Percentiles rank a stretch among this genome's conserved stretches.
phyloP scores from a whole-genome alignment of 1,284 basidiomycete genomes.

The Flammula alnicola region DNA sequence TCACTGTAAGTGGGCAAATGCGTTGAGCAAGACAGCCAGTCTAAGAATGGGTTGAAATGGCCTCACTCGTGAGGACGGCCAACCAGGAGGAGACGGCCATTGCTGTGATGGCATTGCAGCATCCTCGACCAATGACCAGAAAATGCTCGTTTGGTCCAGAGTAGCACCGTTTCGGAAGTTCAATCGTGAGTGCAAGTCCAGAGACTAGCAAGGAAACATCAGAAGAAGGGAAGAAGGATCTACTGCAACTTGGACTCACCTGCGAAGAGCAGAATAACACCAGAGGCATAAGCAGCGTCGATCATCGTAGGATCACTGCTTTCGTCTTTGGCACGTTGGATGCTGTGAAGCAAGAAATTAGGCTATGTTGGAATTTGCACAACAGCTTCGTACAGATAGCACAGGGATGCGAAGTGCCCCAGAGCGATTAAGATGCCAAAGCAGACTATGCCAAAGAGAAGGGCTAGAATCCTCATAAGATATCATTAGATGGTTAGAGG shows the following conservation, averaged over 20 bases:
- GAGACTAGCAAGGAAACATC: conserved; percentile 20
- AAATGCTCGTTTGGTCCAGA: conserved; percentile 26
- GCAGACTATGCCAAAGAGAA: conserved; percentile 31
- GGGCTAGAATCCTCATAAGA: too few relatives aligned
- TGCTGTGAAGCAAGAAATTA: conserved; percentile 9
- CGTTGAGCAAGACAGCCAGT: background rate
- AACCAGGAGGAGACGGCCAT: conserved; percentile 32
- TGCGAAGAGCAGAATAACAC: conserved; percentile 28
- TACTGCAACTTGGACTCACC: conserved; percentile 15
- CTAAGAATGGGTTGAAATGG: background rate
- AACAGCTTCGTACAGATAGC: conserved; percentile 26
- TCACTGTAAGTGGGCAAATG: conserved; percentile 20
- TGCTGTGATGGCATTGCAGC: conserved; percentile 28
- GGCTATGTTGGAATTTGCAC: background rate
- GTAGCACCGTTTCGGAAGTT: conserved; percentile 29
- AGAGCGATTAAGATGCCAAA: conserved; percentile 28
- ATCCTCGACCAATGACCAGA: conserved; percentile 24
- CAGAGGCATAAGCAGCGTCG: conserved; percentile 26
- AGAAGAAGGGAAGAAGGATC: background rate
- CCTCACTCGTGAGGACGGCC: conserved; percentile 27
- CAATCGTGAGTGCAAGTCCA: conserved; percentile 27
- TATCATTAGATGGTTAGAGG: too few relatives aligned
- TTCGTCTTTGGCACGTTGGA: conserved; percentile 31
- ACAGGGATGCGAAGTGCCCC: conserved; percentile 30
- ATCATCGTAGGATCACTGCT: conserved; percentile 27